These are phyloP conservation scores for Melampsora abietis-canadensis DNA, from an alignment of 1,284 basidiomycete species.

Conservation along the genomic window DNA sequence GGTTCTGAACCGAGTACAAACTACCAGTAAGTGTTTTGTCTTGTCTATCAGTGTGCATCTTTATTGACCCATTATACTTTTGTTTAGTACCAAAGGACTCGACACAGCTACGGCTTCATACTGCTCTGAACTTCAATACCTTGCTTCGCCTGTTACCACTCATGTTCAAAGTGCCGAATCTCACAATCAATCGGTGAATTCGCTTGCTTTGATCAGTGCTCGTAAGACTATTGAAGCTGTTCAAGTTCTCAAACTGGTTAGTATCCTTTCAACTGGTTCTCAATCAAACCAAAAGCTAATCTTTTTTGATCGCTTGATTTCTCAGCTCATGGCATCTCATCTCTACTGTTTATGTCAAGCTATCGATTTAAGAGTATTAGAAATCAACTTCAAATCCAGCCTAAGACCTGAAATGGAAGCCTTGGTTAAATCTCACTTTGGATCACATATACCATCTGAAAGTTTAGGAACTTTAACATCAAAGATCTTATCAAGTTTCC, in stretches of 20 bases:
- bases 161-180: conserved; percentile 56
- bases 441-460: not conserved
- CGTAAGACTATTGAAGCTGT: conserved; percentile 71
- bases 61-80: no score
- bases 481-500: not conserved
- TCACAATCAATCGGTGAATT: conserved; percentile 80
- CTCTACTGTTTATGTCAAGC: conserved; percentile 39
- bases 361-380: conserved; percentile 33
- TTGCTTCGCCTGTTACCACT: conserved; percentile 80
- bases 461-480: not conserved
- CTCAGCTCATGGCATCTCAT: conserved; percentile 36
- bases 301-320: conserved; percentile 1
- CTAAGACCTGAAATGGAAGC: not conserved
- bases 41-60: no score
- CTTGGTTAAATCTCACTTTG: not conserved
- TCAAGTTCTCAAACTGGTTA: conserved; percentile 66
- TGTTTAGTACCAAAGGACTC: conserved; percentile 63
- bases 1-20: conserved; percentile 62
- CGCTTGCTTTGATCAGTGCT: conserved; percentile 72
- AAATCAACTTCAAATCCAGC: not conserved
- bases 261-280: not conserved
- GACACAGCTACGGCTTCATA: conserved; percentile 80
- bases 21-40: not conserved
- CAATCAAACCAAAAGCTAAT: not conserved
- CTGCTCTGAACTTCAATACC: conserved; percentile 71